Percentiles rank a stretch among this genome's conserved stretches.
phyloP scores from a whole-genome alignment of 306 rosid species.

The Pueraria montana region DNA sequence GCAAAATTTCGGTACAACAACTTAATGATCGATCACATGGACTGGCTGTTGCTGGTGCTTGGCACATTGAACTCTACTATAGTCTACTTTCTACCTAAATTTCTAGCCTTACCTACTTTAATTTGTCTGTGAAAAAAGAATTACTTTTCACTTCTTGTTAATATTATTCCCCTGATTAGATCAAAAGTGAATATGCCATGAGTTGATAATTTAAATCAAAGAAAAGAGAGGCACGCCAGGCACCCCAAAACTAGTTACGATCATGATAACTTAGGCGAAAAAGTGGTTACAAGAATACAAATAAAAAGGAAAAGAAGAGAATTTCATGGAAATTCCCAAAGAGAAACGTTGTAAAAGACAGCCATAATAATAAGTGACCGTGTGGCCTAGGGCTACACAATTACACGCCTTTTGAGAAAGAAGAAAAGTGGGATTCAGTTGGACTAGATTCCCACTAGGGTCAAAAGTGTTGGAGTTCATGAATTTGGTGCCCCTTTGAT shows the following conservation, averaged over 20 bases:
- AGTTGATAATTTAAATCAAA: conserved; percentile 12
- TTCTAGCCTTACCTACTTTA: not conserved
- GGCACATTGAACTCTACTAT: not conserved
- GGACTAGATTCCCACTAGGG: conserved; percentile 61
- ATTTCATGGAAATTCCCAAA: conserved; percentile 32
- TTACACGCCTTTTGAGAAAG: conserved; percentile 56
- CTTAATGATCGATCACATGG: not conserved
- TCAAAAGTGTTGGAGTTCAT: conserved; percentile 39
- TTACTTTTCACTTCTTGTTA: conserved; percentile 16
- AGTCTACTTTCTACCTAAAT: not conserved
- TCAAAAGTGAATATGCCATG: conserved; percentile 3
- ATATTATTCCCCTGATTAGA: not conserved
- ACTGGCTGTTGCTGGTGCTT: not conserved
- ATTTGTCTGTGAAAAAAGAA: not conserved
- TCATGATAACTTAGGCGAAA: not conserved
- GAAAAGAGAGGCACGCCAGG: conserved; percentile 2
- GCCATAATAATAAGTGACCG: conserved; percentile 44
- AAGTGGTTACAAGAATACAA: not conserved
- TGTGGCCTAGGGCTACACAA: conserved; percentile 52
- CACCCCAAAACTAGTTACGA: conserved; percentile 3
- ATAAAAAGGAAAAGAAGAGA: conserved; percentile 1
- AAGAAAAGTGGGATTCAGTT: conserved; percentile 40
- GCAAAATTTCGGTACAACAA: not conserved
- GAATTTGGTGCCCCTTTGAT: conserved; percentile 42
- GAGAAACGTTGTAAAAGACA: conserved; percentile 40